Percentiles rank a stretch among this genome's conserved stretches.
These are phyloP conservation scores for Pichia pseudocactophila DNA, from an alignment of 805 yeast genomes.

Conservation along the genomic window DNA sequence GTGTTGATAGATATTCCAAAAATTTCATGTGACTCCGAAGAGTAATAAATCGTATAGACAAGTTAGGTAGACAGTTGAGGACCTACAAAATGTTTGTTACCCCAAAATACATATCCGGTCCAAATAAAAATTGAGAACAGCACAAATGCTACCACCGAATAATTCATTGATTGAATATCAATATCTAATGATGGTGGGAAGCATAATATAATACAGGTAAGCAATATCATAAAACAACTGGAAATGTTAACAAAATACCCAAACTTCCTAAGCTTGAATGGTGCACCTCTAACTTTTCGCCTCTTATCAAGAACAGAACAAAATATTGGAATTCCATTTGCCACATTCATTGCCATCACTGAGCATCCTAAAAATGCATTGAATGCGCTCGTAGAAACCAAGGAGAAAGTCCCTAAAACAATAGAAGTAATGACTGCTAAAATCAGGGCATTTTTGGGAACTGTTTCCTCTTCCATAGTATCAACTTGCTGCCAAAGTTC, in stretches of 20 bases:
- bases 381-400: slow-evolving; percentile 66
- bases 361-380: slow-evolving; percentile 81
- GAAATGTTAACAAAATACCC: slow-evolving; percentile 58
- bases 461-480: slow-evolving; percentile 42
- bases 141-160: slow-evolving; percentile 56
- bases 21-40: too few relatives aligned
- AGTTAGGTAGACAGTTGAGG: slow-evolving; percentile 36
- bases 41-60: neutral
- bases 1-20: too few relatives aligned
- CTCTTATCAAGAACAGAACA: slow-evolving; percentile 54
- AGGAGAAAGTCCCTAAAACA: slow-evolving; percentile 52
- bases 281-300: slow-evolving; percentile 55
- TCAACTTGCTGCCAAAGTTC: slow-evolving; percentile 60
- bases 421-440: slow-evolving; percentile 56
- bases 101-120: slow-evolving; percentile 50
- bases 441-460: slow-evolving; percentile 63
- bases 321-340: slow-evolving; percentile 68
- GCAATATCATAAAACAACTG: slow-evolving; percentile 50
- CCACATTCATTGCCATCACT: slow-evolving; percentile 63
- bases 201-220: slow-evolving; percentile 55
- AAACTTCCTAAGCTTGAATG: slow-evolving; percentile 50
- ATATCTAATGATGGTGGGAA: slow-evolving; percentile 60
- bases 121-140: slow-evolving; percentile 41
- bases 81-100: slow-evolving; percentile 50
- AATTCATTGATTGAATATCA: slow-evolving; percentile 43